These are phyloP conservation scores for Albizia julibrissin DNA, from an alignment of 306 rosid species.

Conservation along the genomic window DNA sequence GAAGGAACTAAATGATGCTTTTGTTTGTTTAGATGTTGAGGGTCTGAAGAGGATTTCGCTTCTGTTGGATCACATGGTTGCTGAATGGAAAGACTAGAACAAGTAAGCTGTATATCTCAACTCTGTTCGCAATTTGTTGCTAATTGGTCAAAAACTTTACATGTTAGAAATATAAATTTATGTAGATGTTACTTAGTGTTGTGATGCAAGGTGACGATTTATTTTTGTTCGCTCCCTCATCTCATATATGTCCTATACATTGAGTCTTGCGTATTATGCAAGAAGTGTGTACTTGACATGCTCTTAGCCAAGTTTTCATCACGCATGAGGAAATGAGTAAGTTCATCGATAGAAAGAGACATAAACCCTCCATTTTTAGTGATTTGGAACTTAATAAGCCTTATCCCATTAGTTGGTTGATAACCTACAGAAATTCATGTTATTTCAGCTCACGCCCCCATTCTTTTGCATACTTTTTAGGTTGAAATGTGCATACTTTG, in stretches of 20 bases:
- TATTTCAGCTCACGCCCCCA: neutral
- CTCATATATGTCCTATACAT: neutral
- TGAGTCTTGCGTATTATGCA: neutral
- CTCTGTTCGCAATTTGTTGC: neutral
- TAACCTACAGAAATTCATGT: neutral
- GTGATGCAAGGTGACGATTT: neutral
- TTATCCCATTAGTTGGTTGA: neutral
- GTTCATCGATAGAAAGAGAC: neutral
- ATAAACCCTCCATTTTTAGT: neutral
- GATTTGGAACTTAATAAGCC: neutral
- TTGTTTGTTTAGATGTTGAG: slow-evolving; percentile 25
- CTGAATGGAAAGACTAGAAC: slow-evolving; percentile 48
- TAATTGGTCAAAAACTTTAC: neutral
- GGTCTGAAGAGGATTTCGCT: slow-evolving; percentile 34
- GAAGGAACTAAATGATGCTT: slow-evolving; percentile 43
- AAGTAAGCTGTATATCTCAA: slow-evolving; percentile 30
- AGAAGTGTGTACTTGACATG: neutral
- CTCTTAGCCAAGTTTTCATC: neutral
- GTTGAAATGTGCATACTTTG: neutral
- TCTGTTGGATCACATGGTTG: slow-evolving; percentile 43
- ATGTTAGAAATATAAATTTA: neutral
- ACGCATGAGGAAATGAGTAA: neutral
- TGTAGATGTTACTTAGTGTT: neutral
- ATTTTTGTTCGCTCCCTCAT: neutral
- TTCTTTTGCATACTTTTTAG: neutral